Base-by-base conservation (phyloP, 371 early-diverging fungal genomes). In the Apophysomyces variabilis region DNA sequence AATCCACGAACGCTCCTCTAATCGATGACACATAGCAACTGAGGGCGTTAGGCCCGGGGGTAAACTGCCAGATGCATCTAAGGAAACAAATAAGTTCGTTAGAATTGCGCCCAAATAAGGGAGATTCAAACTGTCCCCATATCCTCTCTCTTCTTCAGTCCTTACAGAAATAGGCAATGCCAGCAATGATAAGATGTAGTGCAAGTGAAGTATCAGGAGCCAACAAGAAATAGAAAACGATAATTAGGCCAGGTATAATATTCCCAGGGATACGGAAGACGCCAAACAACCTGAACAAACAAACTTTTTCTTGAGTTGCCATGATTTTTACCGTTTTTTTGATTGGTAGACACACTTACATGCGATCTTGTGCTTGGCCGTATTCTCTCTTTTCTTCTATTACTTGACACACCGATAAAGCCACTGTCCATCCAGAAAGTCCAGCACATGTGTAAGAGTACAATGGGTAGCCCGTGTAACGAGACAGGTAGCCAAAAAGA, bases 371-470 rank as follows among this genome's bases (percentile, higher is more conserved):
- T n/a, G 61, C 38, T 12, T 63, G 41, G 6, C 54, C 54, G 9
- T 64, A 61, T 54, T 64, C 61, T 11, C 46, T 38, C 38, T 72
- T 46, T 35, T 72, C 72, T 26, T 72, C 72, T 14, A 63, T 58
- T 7, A 68, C 69, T 8, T 64, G 57, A 63, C 66, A 72, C 1
- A 70, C 61, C n/a, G 74, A 50, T 7, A 73, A 47, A 13, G 44
- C 74, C 13, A 73, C 62, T 1, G 61, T 58, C 74, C 74, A 73
- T 4, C 62, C 70, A 5, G 74, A 73, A 3, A 70, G 47, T 1
- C 74, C 74, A 1, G 70, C 65, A 58, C 56, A 67, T 4, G 54
- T 26, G 32, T 61, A 50, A 16, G 21, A 7, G 7, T 21, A 7
- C 7, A 50, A 9, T 7, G n/a, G 54, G 11, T 50, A 50, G 32